Percentiles rank a stretch among this genome's conserved stretches.
Evolutionary conservation across 1,284 basidiomycete species (phyloP).

Genomic region (Sporisorium iseilematis-ciliati): DNA sequence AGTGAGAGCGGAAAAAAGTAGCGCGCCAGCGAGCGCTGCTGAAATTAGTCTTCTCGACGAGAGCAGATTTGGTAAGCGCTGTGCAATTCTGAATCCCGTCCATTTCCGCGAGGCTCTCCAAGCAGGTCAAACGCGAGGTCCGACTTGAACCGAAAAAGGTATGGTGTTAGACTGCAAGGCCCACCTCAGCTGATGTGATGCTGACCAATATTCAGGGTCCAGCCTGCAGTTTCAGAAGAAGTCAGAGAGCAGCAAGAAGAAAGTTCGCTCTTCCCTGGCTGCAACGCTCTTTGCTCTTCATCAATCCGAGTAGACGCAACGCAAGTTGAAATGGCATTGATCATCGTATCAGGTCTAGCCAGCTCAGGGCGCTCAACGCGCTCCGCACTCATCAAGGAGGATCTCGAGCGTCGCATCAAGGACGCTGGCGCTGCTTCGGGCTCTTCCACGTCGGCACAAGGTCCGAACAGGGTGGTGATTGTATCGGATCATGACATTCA

Average conservation of each 20-base stretch:
- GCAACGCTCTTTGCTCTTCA: not conserved
- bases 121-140: not conserved
- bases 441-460: constrained; percentile 73
- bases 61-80: constrained; percentile 39
- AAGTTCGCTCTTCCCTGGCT: constrained; percentile 2
- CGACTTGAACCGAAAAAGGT: constrained; percentile 22
- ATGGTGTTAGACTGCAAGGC: constrained; percentile 9
- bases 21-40: not conserved
- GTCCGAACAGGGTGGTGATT: constrained; percentile 72
- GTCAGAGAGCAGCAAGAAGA: constrained; percentile 16
- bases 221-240: not conserved
- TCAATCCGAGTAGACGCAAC: not conserved
- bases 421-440: constrained; percentile 73
- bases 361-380: constrained; percentile 86
- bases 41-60: not conserved
- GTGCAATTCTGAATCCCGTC: constrained; percentile 17
- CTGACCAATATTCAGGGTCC: constrained; percentile 28
- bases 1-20: constrained; percentile 33
- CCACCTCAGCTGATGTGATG: constrained; percentile 3
- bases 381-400: constrained; percentile 76
- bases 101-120: constrained; percentile 24
- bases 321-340: constrained; percentile 80
- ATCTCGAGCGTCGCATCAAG: constrained; percentile 76
- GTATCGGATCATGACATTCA: constrained; percentile 83
- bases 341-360: constrained; percentile 92